A percentile compares a stretch with the other conserved stretches of the same genome.
These are phyloP conservation scores for Castanospermum australe DNA, from an alignment of 306 rosid species.

Conservation along the genomic window DNA sequence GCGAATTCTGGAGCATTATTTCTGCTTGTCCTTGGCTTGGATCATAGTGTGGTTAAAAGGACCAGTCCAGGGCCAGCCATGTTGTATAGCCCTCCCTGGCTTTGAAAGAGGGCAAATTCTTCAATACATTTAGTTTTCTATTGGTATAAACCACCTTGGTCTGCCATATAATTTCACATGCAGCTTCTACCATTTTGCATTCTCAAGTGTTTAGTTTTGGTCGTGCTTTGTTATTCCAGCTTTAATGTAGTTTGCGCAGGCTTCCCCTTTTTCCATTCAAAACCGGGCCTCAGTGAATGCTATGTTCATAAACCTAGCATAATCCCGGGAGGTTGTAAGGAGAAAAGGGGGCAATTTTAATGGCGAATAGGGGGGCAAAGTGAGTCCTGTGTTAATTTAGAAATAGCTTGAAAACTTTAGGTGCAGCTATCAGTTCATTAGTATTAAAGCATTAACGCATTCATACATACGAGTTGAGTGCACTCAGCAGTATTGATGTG, in stretches of 20 bases:
- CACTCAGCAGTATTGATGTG: too few relatives aligned
- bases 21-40: neutral
- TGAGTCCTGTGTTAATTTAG: neutral
- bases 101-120: conserved; percentile 4
- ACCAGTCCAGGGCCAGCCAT: neutral
- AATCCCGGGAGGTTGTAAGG: neutral
- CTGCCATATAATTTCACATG: neutral
- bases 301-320: neutral
- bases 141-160: neutral
- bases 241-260: neutral
- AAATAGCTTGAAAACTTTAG: neutral
- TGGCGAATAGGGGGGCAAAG: neutral
- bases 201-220: neutral
- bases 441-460: neutral
- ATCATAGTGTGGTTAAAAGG: neutral
- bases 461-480: neutral
- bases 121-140: neutral
- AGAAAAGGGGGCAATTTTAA: neutral
- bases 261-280: neutral
- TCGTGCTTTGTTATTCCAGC: neutral
- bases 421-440: neutral
- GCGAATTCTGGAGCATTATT: neutral
- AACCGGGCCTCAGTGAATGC: neutral
- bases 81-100: too few relatives aligned
- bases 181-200: neutral